Evolutionary conservation across 2,329 filamentous ascomycete genomes (phyloP).

Genomic region (Atkinsonella texensis): DNA sequence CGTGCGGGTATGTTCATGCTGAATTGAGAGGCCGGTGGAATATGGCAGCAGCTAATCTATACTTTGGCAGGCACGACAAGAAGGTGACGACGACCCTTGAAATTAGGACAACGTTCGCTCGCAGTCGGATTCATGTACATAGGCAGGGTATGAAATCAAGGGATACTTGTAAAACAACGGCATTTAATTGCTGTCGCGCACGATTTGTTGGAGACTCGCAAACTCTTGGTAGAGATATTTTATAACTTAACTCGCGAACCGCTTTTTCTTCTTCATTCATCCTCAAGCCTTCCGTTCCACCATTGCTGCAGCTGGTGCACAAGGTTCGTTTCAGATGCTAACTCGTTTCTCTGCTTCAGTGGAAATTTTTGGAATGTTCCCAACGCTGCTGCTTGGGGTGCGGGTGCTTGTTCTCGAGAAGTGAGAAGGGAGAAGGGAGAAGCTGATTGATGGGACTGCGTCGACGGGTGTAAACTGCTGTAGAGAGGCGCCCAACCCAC

Average conservation of each 20-base stretch:
- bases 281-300: not conserved
- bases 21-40: not conserved
- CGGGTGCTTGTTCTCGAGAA: too few species aligned
- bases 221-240: not conserved
- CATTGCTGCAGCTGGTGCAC: not conserved
- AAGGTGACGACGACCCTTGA: conserved; percentile 42
- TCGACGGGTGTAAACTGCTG: not conserved
- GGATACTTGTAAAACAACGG: not conserved
- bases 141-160: conserved; percentile 11
- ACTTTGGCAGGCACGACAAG: conserved; percentile 35
- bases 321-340: too few species aligned
- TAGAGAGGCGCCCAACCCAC: conserved; percentile 1
- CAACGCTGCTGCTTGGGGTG: too few species aligned
- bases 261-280: not conserved
- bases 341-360: too few species aligned
- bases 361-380: too few species aligned
- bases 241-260: not conserved
- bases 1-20: conserved; percentile 42
- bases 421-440: too few species aligned
- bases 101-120: conserved; percentile 2
- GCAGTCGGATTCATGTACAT: conserved; percentile 23
- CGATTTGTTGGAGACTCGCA: not conserved
- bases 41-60: not conserved
- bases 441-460: too few species aligned
- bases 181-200: not conserved